Evolutionary conservation across 2,329 filamentous ascomycete species (phyloP).

Genomic region (Arthroderma sp.): DNA sequence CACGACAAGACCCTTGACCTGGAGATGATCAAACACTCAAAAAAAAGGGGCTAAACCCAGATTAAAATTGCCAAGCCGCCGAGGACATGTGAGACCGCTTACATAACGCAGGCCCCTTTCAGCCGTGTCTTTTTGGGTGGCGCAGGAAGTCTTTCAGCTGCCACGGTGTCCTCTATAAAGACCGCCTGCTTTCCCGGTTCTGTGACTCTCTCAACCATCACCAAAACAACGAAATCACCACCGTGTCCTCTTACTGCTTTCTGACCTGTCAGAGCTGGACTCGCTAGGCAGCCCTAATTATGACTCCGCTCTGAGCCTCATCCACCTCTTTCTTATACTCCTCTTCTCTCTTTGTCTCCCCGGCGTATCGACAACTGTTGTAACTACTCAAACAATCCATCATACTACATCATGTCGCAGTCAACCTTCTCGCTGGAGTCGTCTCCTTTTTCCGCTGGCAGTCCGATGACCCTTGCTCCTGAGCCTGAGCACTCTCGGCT

Average conservation of each 20-base stretch:
- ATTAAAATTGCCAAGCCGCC: too few relatives aligned
- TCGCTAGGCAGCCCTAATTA: too few relatives aligned
- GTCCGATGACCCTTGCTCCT: slow-evolving; percentile 21
- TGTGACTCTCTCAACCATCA: background rate
- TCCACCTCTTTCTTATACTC: background rate
- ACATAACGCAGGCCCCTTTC: too few relatives aligned
- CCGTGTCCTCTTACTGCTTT: background rate
- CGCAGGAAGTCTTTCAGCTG: background rate
- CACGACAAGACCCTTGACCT: too few relatives aligned
- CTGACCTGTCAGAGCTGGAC: too few relatives aligned
- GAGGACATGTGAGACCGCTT: too few relatives aligned
- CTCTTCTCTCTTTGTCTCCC: background rate
- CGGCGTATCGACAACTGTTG: background rate
- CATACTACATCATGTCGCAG: background rate
- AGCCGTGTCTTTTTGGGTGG: background rate
- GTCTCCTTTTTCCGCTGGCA: slow-evolving; percentile 18
- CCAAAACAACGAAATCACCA: background rate
- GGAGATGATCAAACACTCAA: too few relatives aligned
- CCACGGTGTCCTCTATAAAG: background rate
- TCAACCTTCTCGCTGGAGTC: slow-evolving; percentile 19
- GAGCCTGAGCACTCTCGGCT: slow-evolving; percentile 23
- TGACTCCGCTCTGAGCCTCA: too few relatives aligned
- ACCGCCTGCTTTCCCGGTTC: background rate
- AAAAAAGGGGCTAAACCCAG: too few relatives aligned
- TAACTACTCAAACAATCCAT: background rate